A percentile compares a stretch with the other conserved stretches of the same genome.
Conservation (phyloP, 2,329 filamentous ascomycete species). For the Trichoderma sp. region DNA sequence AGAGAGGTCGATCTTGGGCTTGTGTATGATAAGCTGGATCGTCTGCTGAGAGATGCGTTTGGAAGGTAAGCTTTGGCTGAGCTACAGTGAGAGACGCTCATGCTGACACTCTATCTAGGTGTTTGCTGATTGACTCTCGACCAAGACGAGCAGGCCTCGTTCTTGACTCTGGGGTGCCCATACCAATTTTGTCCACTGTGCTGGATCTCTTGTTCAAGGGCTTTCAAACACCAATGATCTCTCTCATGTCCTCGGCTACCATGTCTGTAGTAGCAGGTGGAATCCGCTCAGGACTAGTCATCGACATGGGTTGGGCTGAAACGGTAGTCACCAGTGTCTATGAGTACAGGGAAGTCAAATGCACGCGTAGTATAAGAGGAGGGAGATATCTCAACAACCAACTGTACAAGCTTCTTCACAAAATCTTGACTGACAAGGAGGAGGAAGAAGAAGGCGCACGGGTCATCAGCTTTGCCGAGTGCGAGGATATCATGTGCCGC, state of each 20-base stretch:
- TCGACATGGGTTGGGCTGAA: conserved; percentile 92
- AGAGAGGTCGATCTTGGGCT: conserved; percentile 71
- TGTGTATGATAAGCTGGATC: conserved; percentile 82
- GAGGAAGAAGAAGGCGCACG: conserved; percentile 32
- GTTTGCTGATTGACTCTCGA: conserved; percentile 69
- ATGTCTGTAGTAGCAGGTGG: conserved; percentile 76
- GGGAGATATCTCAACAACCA: conserved; percentile 69
- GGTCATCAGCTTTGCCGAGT: conserved; percentile 68
- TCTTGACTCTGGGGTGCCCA: conserved; percentile 72
- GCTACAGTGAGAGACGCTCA: background rate
- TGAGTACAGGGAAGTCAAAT: conserved; percentile 80
- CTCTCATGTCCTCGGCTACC: conserved; percentile 73
- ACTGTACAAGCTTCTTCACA: conserved; percentile 61
- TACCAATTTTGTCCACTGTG: conserved; percentile 71
- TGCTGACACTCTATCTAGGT: conserved; percentile 40
- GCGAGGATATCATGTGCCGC: conserved; percentile 73
- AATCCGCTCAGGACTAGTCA: conserved; percentile 76
- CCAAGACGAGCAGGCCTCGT: conserved; percentile 72
- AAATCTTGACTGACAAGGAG: conserved; percentile 30
- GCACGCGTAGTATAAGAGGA: conserved; percentile 68
- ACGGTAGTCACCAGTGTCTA: conserved; percentile 83
- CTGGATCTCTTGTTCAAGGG: conserved; percentile 76
- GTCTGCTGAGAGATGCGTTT: conserved; percentile 76
- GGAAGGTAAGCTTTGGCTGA: conserved; percentile 58
- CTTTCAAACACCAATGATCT: conserved; percentile 77